These are phyloP conservation scores for Aureobasidium leucospermi DNA, from an alignment of 2,329 filamentous ascomycete species.

Conservation along the genomic window DNA sequence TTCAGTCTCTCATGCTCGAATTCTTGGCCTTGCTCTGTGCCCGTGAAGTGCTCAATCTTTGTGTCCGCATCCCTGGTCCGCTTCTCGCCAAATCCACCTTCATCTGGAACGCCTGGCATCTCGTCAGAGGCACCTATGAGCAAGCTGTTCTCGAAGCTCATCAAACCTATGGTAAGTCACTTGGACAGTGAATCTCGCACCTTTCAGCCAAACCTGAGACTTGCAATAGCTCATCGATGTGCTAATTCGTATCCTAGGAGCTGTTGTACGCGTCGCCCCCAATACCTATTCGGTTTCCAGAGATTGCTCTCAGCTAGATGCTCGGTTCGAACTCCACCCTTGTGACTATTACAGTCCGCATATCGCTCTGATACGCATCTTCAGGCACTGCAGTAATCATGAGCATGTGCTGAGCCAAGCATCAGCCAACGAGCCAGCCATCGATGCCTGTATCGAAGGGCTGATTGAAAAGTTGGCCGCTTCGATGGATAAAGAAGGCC, in stretches of 20 bases:
- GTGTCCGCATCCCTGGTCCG: conserved; percentile 16
- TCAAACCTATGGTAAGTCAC: conserved; percentile 13
- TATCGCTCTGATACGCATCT: background rate
- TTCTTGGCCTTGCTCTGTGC: background rate
- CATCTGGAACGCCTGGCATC: conserved; percentile 19
- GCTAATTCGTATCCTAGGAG: background rate
- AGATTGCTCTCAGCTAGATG: background rate
- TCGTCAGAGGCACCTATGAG: conserved; percentile 18
- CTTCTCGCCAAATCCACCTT: conserved; percentile 19
- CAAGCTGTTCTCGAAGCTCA: conserved; percentile 17
- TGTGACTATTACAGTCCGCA: background rate
- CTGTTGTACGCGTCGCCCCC: conserved; percentile 17
- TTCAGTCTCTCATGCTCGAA: background rate
- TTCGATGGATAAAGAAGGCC: background rate
- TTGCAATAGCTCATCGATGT: background rate
- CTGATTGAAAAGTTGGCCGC: conserved; percentile 13
- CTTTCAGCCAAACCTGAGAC: too few species aligned
- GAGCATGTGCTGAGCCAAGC: conserved; percentile 17
- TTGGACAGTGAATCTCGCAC: background rate
- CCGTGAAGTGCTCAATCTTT: background rate
- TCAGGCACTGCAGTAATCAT: background rate
- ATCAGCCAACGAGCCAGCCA: conserved; percentile 16
- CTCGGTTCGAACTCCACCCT: background rate
- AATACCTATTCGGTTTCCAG: conserved; percentile 13
- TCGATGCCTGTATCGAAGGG: conserved; percentile 18